Percentiles rank a stretch among this genome's conserved stretches.
These are phyloP conservation scores for Stipa capillata DNA, from an alignment of 176 grass and related monocot species.

Conservation along the genomic window DNA sequence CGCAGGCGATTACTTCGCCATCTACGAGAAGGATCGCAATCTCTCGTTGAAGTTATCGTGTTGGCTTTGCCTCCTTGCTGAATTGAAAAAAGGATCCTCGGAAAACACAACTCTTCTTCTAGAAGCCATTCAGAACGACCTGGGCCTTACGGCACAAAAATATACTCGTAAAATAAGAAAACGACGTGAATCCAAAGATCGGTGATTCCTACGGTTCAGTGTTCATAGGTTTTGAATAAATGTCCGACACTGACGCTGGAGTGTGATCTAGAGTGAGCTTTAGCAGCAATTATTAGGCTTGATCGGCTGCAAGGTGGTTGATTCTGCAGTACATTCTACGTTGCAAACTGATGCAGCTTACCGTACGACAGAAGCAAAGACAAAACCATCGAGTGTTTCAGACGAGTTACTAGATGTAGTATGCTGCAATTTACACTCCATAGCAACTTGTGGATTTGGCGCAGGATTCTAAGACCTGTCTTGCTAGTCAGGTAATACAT, in stretches of 20 bases:
- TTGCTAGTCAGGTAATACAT: not conserved
- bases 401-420: not conserved
- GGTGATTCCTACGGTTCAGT: not conserved
- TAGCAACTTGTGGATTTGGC: not conserved
- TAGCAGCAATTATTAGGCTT: conserved; percentile 19
- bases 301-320: not conserved
- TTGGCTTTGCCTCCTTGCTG: conserved; percentile 10
- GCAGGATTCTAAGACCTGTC: not conserved
- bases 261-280: not conserved
- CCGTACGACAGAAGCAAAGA: not conserved
- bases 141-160: not conserved
- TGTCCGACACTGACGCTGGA: not conserved
- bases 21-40: conserved; percentile 21
- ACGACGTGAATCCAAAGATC: not conserved
- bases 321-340: not conserved
- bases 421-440: not conserved
- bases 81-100: not conserved
- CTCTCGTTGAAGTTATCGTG: not conserved
- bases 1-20: not conserved
- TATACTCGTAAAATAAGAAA: not conserved
- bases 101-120: not conserved
- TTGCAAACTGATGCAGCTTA: not conserved
- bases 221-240: not conserved
- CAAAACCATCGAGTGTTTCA: not conserved
- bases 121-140: not conserved